Evolutionary conservation across 1,139 yeast genomes (phyloP).

Genomic region (Geotrichum fermentans): DNA sequence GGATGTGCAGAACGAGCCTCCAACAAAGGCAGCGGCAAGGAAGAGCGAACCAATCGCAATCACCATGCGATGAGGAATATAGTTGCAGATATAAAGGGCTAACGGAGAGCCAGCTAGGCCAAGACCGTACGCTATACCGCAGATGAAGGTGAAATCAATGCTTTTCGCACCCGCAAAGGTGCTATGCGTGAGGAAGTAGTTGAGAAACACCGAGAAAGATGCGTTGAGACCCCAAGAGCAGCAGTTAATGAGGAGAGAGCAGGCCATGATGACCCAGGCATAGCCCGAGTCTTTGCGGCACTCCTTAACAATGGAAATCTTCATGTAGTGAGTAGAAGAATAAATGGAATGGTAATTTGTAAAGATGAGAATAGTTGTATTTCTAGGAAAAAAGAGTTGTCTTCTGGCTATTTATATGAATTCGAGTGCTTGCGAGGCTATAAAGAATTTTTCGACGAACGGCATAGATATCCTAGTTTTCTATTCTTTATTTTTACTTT

Average conservation of each 20-base stretch:
- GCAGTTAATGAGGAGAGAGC: slow-evolving; percentile 51
- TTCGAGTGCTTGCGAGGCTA: no score
- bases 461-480: no score
- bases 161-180: slow-evolving; percentile 54
- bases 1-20: slow-evolving; percentile 55
- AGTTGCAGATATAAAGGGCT: slow-evolving; percentile 39
- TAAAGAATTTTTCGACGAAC: no score
- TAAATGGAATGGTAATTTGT: neutral
- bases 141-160: slow-evolving; percentile 62
- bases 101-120: slow-evolving; percentile 60
- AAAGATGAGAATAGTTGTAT: neutral
- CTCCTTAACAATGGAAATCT: no score
- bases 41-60: slow-evolving; percentile 48
- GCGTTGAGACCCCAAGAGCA: slow-evolving; percentile 75
- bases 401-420: neutral
- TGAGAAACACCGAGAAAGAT: slow-evolving; percentile 62
- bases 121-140: slow-evolving; percentile 56
- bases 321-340: neutral
- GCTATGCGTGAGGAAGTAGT: slow-evolving; percentile 48
- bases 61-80: slow-evolving; percentile 39
- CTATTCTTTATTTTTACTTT: no score
- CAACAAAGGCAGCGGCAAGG: slow-evolving; percentile 53
- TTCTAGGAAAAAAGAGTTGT: neutral
- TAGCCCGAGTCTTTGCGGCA: slow-evolving; percentile 50
- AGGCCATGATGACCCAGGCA: slow-evolving; percentile 63